Percentiles rank a stretch among this genome's conserved stretches.
Evolutionary conservation across 345 rosid genomes (phyloP).

Genomic region (Pugionium cornutum): DNA sequence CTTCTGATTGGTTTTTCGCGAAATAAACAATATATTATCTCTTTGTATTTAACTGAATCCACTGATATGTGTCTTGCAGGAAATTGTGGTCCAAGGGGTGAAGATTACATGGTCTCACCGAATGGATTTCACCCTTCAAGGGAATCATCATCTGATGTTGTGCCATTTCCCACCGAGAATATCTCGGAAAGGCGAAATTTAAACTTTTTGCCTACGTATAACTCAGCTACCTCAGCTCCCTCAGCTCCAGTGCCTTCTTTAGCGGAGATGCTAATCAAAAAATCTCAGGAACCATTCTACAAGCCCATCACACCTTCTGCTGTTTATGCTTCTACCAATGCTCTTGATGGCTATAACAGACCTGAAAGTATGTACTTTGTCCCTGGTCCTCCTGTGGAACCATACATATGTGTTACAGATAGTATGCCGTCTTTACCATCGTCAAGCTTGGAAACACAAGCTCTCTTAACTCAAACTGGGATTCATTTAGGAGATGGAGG

Average conservation of each 20-base stretch:
- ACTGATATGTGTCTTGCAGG: conserved; percentile 40
- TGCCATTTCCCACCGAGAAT: conserved; percentile 34
- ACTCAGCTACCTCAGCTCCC: conserved; percentile 39
- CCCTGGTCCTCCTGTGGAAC: conserved; percentile 36
- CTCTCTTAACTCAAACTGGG: conserved; percentile 41
- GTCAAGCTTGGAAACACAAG: conserved; percentile 36
- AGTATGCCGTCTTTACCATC: conserved; percentile 42
- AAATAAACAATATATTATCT: neutral
- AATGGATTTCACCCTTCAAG: conserved; percentile 34
- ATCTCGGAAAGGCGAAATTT: conserved; percentile 41
- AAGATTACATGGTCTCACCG: conserved; percentile 32
- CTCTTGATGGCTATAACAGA: conserved; percentile 36
- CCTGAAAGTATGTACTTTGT: conserved; percentile 33
- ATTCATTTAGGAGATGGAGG: conserved; percentile 40
- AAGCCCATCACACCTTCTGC: conserved; percentile 28
- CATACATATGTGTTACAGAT: conserved; percentile 13
- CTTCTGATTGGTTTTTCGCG: too few relatives aligned
- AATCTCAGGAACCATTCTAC: conserved; percentile 40
- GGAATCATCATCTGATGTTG: conserved; percentile 43
- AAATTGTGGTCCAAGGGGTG: conserved; percentile 40
- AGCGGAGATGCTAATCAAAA: conserved; percentile 38
- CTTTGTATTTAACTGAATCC: neutral
- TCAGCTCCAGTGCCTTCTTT: conserved; percentile 42
- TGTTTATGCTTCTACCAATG: conserved; percentile 24
- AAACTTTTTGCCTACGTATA: conserved; percentile 35